Evolutionary conservation across 208 protist species (phyloP), one percentile per base, ranked within the genome.

Genomic region (Acanthamoeba healyi): DNA sequence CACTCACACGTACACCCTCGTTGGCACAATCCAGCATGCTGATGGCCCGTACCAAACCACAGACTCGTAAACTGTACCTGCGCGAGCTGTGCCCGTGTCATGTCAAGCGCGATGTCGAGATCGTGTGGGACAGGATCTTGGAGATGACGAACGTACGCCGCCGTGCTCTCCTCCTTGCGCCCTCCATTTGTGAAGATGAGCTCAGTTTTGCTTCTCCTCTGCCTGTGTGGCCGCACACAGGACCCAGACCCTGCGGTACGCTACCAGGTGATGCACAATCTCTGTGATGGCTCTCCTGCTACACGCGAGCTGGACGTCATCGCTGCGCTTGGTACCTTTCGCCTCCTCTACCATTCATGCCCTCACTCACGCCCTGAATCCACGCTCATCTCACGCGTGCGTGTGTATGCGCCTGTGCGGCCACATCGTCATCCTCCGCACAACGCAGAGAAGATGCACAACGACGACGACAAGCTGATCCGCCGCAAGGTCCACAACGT

Each of bases 1-100:
- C 54, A 15, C 9, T 29, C 0, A 24, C 0, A 79, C 15, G 67
- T 0, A 17, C 17, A 29, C 0, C 9, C 22, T 19, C 9, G 7
- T n/a, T n/a, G n/a, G n/a, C n/a, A n/a, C n/a, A n/a, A n/a, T n/a
- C n/a, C n/a, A n/a, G n/a, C n/a, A n/a, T n/a, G n/a, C n/a, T n/a
- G n/a, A n/a, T n/a, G n/a, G n/a, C n/a, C n/a, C n/a, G n/a, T 70
- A 24, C 9, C 29, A 70, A 7, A 70, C 19, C 67, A 38, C 40
- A 87, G 49, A 42, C 36, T 4, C 42, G 79, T 26, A 32, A 42
- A 44, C 46, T 87, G 1, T 87, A 87, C 15, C 63, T 95, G 12
- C 49, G 94, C n/a, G 82, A 92, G n/a, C 82, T 95, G 81, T 95
- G 94, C 24, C 94, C 94, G 91, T 95, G 94, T 32, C 93, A 95